These are phyloP conservation scores for Dysphania ambrosioides DNA, from an alignment of 148 eudicot genomes.

Conservation along the genomic window DNA sequence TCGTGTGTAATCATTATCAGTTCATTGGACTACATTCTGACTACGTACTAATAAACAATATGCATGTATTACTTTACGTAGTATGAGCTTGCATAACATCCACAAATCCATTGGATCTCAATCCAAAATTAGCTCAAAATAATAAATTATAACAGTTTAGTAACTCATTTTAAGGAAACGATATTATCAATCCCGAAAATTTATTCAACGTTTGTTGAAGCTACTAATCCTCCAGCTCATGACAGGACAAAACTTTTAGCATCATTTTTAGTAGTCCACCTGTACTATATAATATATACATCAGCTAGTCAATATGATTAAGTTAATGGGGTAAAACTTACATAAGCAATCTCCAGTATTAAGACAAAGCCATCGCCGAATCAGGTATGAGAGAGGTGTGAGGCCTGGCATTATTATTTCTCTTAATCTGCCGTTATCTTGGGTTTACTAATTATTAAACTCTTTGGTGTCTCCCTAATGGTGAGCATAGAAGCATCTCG, in stretches of 20 bases:
- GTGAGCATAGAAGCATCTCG: constrained; percentile 16
- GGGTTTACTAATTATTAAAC: constrained; percentile 8
- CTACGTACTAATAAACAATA: constrained; percentile 21
- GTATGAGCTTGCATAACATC: constrained; percentile 17
- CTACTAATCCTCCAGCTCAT: constrained; percentile 29
- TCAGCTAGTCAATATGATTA: constrained; percentile 16
- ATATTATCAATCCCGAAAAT: constrained; percentile 10
- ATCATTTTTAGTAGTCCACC: constrained; percentile 21
- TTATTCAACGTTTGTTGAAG: constrained; percentile 23
- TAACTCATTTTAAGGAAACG: constrained; percentile 24
- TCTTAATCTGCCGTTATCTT: constrained; percentile 13
- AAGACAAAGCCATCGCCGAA: constrained; percentile 21
- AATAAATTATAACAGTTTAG: background rate
- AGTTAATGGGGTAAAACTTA: constrained; percentile 20
- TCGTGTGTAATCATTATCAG: constrained; percentile 10
- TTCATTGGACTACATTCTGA: constrained; percentile 30
- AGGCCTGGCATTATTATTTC: constrained; percentile 20
- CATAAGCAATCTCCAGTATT: constrained; percentile 24
- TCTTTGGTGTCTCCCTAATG: constrained; percentile 22
- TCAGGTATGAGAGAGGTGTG: constrained; percentile 25
- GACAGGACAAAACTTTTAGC: background rate
- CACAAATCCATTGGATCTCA: constrained; percentile 28
- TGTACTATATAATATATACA: constrained; percentile 16
- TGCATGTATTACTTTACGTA: constrained; percentile 27
- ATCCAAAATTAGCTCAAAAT: constrained; percentile 16